phyloP scores from a whole-genome alignment of 805 yeast species.

The Myxozyma mucilagina region DNA sequence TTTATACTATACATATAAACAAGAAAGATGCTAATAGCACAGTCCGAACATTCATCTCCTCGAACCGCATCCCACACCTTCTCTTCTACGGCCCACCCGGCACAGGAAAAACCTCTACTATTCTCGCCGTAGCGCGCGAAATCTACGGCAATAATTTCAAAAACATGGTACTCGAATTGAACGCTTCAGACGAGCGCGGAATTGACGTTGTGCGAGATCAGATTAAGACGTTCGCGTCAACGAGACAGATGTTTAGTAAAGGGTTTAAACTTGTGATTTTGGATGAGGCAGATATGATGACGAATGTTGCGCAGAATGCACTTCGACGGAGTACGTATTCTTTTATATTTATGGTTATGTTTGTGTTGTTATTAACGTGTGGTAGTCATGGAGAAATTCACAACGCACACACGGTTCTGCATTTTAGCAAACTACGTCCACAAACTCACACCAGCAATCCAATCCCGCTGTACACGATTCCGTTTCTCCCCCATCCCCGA shows the following conservation, averaged over 20 bases:
- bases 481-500: slow-evolving; percentile 80
- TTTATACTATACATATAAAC: not conserved
- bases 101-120: slow-evolving; percentile 88
- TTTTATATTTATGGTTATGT: slow-evolving; percentile 47
- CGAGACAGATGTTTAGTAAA: slow-evolving; percentile 92
- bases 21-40: not conserved
- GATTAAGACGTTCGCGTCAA: slow-evolving; percentile 93
- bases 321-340: slow-evolving; percentile 80
- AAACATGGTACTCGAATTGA: slow-evolving; percentile 87
- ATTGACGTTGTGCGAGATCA: slow-evolving; percentile 97
- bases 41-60: slow-evolving; percentile 77
- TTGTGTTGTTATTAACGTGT: slow-evolving; percentile 34
- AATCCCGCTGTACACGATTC: slow-evolving; percentile 93
- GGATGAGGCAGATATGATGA: slow-evolving; percentile 98
- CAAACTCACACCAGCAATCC: slow-evolving; percentile 89
- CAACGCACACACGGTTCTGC: slow-evolving; percentile 89
- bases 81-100: slow-evolving; percentile 96
- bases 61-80: slow-evolving; percentile 84
- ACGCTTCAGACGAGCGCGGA: slow-evolving; percentile 97
- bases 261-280: slow-evolving; percentile 90
- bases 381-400: slow-evolving; percentile 73
- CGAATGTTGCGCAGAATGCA: slow-evolving; percentile 94
- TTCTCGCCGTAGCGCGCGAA: slow-evolving; percentile 82
- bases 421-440: slow-evolving; percentile 94
- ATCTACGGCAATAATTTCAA: slow-evolving; percentile 78